phyloP scores from a whole-genome alignment of 2,329 filamentous ascomycete species.

The Pyricularia sp. region DNA sequence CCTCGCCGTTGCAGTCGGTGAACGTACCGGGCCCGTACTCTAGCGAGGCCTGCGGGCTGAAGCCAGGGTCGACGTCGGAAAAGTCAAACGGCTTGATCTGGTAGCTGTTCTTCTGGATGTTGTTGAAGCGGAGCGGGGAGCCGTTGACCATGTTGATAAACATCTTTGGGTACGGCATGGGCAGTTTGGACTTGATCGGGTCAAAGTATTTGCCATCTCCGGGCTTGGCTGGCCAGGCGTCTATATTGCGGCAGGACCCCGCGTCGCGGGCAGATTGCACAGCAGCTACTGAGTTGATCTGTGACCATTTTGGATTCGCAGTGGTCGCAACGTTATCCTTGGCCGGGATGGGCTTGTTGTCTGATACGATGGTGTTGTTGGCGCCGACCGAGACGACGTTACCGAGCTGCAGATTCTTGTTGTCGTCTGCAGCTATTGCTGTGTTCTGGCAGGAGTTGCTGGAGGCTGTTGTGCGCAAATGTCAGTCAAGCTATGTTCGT shows the following conservation, averaged over 20 bases:
- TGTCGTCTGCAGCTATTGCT: constrained; percentile 14
- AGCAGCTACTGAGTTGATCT: constrained; percentile 13
- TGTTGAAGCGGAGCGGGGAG: constrained; percentile 7
- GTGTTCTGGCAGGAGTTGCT: constrained; percentile 16
- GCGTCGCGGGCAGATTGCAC: neutral
- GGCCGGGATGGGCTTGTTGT: constrained; percentile 17
- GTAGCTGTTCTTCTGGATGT: neutral
- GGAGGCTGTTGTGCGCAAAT: constrained; percentile 7
- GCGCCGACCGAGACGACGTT: constrained; percentile 22
- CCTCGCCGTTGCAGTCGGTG: constrained; percentile 9
- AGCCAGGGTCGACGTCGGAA: constrained; percentile 4
- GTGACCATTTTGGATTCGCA: constrained; percentile 19
- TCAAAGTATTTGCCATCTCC: neutral
- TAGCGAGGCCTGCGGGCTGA: constrained; percentile 3
- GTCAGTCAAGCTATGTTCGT: neutral
- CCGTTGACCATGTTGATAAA: constrained; percentile 10
- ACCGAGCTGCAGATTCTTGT: constrained; percentile 13
- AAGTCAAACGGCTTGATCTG: constrained; percentile 5
- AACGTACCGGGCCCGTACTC: constrained; percentile 4
- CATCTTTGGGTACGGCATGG: neutral
- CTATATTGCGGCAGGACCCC: neutral
- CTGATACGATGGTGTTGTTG: constrained; percentile 17
- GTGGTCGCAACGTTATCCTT: constrained; percentile 18
- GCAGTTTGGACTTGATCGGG: neutral
- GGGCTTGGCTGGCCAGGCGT: constrained; percentile 1